These are phyloP conservation scores for Microdochium nivale DNA, from an alignment of 2,329 filamentous ascomycete genomes.

Conservation along the genomic window DNA sequence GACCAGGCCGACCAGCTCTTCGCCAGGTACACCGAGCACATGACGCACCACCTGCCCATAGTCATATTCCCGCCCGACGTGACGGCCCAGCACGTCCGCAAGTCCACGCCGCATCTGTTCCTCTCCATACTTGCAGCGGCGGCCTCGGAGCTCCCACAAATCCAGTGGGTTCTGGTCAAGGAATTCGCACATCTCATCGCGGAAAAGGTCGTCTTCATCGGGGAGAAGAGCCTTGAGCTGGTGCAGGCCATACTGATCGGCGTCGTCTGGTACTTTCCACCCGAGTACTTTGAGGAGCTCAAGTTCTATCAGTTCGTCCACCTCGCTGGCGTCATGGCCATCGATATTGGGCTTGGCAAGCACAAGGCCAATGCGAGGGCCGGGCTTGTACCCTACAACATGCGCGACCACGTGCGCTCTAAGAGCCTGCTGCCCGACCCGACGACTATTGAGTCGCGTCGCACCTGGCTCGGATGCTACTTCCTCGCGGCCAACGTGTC, in stretches of 20 bases:
- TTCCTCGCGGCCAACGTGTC: constrained; percentile 50
- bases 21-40: constrained; percentile 47
- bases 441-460: constrained; percentile 43
- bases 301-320: constrained; percentile 87
- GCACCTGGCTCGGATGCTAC: constrained; percentile 52
- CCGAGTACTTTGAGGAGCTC: constrained; percentile 74
- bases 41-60: constrained; percentile 53
- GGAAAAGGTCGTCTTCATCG: constrained; percentile 64
- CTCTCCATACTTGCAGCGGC: constrained; percentile 62
- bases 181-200: constrained; percentile 67
- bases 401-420: constrained; percentile 32
- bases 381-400: constrained; percentile 25
- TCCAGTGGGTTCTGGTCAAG: constrained; percentile 54
- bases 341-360: constrained; percentile 67
- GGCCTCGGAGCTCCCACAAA: constrained; percentile 43
- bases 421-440: constrained; percentile 39
- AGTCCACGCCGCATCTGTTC: constrained; percentile 57
- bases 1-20: constrained; percentile 48
- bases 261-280: constrained; percentile 80
- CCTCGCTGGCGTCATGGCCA: constrained; percentile 67
- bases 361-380: constrained; percentile 25
- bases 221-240: constrained; percentile 75
- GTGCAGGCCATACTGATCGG: constrained; percentile 70
- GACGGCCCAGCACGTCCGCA: constrained; percentile 46
- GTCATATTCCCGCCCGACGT: constrained; percentile 49